Percentiles rank a stretch among this genome's conserved stretches.
Conservation (phyloP, 108 stramenopile species). For the Cyclotella cryptica region DNA sequence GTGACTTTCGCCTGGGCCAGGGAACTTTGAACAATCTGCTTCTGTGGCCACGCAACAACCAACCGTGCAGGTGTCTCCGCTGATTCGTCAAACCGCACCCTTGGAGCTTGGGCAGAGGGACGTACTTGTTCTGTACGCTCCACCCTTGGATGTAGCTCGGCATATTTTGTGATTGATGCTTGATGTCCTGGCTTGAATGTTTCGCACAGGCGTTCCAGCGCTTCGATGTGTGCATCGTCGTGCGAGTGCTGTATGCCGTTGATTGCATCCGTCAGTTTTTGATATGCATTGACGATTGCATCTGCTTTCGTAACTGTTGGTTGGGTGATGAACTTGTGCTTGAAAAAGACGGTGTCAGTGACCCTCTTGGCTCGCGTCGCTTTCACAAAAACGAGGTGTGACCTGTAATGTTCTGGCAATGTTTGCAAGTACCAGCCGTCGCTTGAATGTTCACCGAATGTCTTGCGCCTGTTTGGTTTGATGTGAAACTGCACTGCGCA, state of each 20-base stretch:
- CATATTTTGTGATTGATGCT: background rate
- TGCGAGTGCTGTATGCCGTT: background rate
- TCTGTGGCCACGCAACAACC: slow-evolving; percentile 19
- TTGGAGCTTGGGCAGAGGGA: background rate
- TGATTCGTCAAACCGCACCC: slow-evolving; percentile 5
- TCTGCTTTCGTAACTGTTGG: slow-evolving; percentile 29
- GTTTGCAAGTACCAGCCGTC: slow-evolving; percentile 34
- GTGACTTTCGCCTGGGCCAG: no score
- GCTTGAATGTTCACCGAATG: slow-evolving; percentile 16
- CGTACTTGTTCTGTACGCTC: background rate
- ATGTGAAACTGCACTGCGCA: slow-evolving; percentile 32
- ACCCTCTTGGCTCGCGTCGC: slow-evolving; percentile 23
- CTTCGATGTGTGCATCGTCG: slow-evolving; percentile 1
- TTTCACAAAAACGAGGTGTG: slow-evolving; percentile 16
- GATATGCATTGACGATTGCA: slow-evolving; percentile 15
- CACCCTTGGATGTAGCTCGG: background rate
- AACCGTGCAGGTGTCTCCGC: background rate
- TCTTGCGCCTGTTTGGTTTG: slow-evolving; percentile 17
- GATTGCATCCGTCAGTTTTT: background rate
- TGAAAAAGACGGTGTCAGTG: slow-evolving; percentile 25
- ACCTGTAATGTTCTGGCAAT: slow-evolving; percentile 34
- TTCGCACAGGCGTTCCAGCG: slow-evolving; percentile 3
- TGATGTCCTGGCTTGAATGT: background rate
- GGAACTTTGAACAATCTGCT: no score
- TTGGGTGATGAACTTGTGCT: slow-evolving; percentile 30